A percentile compares a stretch with the other conserved stretches of the same genome.
Evolutionary conservation across 1,284 basidiomycete species (phyloP).

Genomic region (Phylloboletellus chloephorus): DNA sequence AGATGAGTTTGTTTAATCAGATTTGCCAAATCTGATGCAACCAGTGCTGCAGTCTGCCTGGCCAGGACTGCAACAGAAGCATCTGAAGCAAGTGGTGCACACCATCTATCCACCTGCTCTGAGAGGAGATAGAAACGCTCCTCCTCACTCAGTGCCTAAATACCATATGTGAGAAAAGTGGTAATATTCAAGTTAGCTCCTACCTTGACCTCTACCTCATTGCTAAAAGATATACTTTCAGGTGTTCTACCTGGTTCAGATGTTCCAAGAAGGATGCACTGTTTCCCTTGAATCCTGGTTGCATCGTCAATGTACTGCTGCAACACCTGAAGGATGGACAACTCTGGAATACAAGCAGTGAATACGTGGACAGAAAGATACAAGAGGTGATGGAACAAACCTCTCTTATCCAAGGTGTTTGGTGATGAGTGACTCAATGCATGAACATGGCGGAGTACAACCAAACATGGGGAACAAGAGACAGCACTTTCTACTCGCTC

Average conservation of each 20-base stretch:
- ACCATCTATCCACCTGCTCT: slow-evolving; percentile 13
- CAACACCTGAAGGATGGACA: slow-evolving; percentile 55
- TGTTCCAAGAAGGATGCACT: slow-evolving; percentile 73
- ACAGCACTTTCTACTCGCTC: slow-evolving; percentile 78
- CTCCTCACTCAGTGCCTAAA: slow-evolving; percentile 74
- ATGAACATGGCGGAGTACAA: slow-evolving; percentile 82
- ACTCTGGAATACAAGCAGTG: slow-evolving; percentile 37
- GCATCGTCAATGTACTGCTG: slow-evolving; percentile 59
- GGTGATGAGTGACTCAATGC: slow-evolving; percentile 75
- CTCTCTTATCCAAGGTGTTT: slow-evolving; percentile 63
- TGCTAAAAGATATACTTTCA: slow-evolving; percentile 78
- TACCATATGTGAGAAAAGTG: slow-evolving; percentile 7
- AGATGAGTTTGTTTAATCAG: slow-evolving; percentile 63
- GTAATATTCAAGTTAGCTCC: slow-evolving; percentile 13
- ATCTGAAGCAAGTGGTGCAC: slow-evolving; percentile 60
- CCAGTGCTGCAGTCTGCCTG: slow-evolving; percentile 87
- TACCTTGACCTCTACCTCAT: slow-evolving; percentile 77
- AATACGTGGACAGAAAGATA: not conserved
- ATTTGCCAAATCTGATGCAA: slow-evolving; percentile 78
- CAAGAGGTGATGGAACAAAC: not conserved
- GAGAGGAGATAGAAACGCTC: slow-evolving; percentile 50
- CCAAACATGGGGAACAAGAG: slow-evolving; percentile 79
- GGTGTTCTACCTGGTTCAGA: slow-evolving; percentile 67
- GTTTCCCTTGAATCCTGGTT: slow-evolving; percentile 53
- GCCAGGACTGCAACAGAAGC: slow-evolving; percentile 73